Base-by-base conservation (phyloP, 129 eudicot species). In the Centella asiatica region DNA sequence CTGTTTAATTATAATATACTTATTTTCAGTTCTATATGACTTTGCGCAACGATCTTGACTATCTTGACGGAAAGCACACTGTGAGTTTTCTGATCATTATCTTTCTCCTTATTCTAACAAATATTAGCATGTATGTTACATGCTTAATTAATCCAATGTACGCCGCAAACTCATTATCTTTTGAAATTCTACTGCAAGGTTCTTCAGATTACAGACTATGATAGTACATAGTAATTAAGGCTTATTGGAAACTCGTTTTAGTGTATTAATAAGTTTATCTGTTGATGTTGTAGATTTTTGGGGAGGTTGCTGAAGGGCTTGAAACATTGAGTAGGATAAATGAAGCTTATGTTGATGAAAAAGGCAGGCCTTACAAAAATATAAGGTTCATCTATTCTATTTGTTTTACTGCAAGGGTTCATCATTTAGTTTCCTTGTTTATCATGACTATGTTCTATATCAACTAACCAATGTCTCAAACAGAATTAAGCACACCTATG, bases 21-120 rank as follows among this genome's bases (percentile, higher is more conserved):
- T 27, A 1, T 36, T 77, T 80, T 33, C 90, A 88, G 95, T 93
- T 93, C 72, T 93, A 93, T 66, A 72, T 93, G 56, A 93, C 96
- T 4, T 67, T 93, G 77, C 89, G 99, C 4, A 96, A 93, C 62
- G 99, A 87, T 74, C 86, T 93, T 47, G 95, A 93, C 71, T 93
- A 82, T 76, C 96, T 87, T 15, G 99, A 93, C 65, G 99, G 89
- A 45, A 93, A 93, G 79, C 94, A 93, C 65, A 87, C 99, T 33
- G 98, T 90, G 68, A 90, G 95, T 83, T 40, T 39, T 67, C 55
- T 78, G 29, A 48, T 70, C 76, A 15, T 33, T 23, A 5, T 37
- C 2, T 18, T 51, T 24, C 5, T 8, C 10, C 13, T 31, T 11
- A 18, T 32, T 19, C 19, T 20, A 14, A n/a, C n/a, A n/a, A n/a